phyloP scores from a whole-genome alignment of 2,329 filamentous ascomycete species.

The Verticillium klebahnii region DNA sequence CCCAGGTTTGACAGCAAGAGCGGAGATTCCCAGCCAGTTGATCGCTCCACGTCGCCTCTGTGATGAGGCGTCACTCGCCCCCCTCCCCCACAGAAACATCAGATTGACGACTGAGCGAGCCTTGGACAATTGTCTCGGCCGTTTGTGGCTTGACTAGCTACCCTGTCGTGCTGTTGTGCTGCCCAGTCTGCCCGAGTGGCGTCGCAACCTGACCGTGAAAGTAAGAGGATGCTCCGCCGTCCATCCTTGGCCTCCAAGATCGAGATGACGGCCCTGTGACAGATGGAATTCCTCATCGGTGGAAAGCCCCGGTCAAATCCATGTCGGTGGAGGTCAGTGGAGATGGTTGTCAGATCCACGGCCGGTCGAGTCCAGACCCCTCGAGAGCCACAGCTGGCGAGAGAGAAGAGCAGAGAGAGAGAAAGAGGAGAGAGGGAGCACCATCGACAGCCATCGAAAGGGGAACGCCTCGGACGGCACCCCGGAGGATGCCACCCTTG shows the following conservation, averaged over 20 bases:
- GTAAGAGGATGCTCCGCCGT: background rate
- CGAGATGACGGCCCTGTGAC: background rate
- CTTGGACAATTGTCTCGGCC: background rate
- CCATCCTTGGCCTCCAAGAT: background rate
- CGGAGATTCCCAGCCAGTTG: background rate
- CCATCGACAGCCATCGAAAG: background rate
- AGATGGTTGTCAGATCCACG: background rate
- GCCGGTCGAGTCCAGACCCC: background rate
- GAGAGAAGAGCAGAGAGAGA: background rate
- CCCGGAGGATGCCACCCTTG: background rate
- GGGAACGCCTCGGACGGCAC: background rate
- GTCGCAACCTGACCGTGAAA: background rate
- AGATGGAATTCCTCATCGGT: background rate
- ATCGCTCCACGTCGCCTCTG: background rate
- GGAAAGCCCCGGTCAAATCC: background rate
- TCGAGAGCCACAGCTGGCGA: background rate
- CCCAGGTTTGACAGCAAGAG: background rate
- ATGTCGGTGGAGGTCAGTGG: background rate
- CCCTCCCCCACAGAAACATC: background rate
- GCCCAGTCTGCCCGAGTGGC: too few relatives aligned
- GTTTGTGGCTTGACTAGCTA: background rate
- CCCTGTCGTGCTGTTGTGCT: background rate
- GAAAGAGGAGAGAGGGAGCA: background rate
- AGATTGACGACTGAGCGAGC: background rate
- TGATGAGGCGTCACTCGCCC: background rate